Conservation (phyloP, 306 rosid genomes). For the Cucumis cinereus region DNA sequence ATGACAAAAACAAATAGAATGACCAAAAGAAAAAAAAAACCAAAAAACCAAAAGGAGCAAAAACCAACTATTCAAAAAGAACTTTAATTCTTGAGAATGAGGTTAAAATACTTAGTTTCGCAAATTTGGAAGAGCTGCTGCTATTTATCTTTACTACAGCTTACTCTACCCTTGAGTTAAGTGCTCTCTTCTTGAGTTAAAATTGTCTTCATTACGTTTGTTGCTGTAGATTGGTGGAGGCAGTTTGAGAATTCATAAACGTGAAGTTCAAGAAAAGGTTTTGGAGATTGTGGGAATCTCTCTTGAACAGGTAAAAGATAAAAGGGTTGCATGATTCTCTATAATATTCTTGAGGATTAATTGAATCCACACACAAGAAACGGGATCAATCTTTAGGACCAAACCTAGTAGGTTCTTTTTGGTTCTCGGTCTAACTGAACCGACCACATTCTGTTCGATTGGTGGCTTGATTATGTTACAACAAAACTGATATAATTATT, state of each 20-base stretch:
- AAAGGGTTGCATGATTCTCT: neutral
- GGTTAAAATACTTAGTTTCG: neutral
- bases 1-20: neutral
- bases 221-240: constrained; percentile 84
- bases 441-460: neutral
- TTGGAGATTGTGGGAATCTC: constrained; percentile 84
- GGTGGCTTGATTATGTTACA: neutral
- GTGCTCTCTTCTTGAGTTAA: neutral
- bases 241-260: constrained; percentile 85
- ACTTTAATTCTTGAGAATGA: neutral
- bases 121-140: neutral
- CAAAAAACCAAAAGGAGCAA: neutral
- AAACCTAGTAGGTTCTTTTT: neutral
- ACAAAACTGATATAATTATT: neutral
- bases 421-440: neutral
- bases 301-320: constrained; percentile 51
- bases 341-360: neutral
- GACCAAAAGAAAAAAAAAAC: neutral
- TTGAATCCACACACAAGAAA: neutral
- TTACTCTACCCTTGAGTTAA: neutral
- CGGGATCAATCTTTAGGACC: neutral
- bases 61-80: neutral
- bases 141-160: neutral
- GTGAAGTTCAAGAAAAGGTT: constrained; percentile 76
- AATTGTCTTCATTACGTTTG: constrained; percentile 9